Base-by-base conservation (phyloP, 257 asterid species). In the Nemophila menziesii region DNA sequence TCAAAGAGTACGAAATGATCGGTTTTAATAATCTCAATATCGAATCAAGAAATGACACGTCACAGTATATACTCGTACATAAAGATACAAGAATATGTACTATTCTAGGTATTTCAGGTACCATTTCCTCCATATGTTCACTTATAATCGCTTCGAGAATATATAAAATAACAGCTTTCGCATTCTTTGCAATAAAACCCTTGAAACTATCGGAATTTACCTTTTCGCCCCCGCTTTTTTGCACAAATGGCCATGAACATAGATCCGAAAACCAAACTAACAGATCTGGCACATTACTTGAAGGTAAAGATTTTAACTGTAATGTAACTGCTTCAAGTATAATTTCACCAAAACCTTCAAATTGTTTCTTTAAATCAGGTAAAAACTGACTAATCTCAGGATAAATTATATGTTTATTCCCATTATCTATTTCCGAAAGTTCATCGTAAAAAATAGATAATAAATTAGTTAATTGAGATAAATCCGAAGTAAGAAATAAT, bases 241-340 rank as follows among this genome's bases (percentile, higher is more conserved):
- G 81, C 53, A 71, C 56, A 70, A 85, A 85, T 38, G 96, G 96
- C 85, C 79, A 69, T 22, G 76, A 72, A 70, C 96, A 90, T 50
- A 90, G 77, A 60, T 80, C 83, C 54, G 93, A 76, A 56, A 84
- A 78, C 98, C 98, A 90, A 66, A 85, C 70, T 57, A 90, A 66
- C 55, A 90, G 64, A 71, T 90, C 96, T 13, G 96, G 93, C 66
- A 85, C 71, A 62, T 49, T 48, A 16, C 74, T 61, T 22, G 93
- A 49, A 52, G 98, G 72, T 52, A 90, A 81, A 62, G 80, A 70
- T 66, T 75, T 90, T 69, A 85, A 59, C 55, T 85, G 96, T 72
- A 90, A 73, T 33, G 93, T 84, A 74, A 85, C 89, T 61, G 98
- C 96, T 70, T 81, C 81, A 68, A 90, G 62, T 60, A 85, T 77